Conservation (phyloP, 768 basidiomycete genomes). For the Filobasidium floriforme region DNA sequence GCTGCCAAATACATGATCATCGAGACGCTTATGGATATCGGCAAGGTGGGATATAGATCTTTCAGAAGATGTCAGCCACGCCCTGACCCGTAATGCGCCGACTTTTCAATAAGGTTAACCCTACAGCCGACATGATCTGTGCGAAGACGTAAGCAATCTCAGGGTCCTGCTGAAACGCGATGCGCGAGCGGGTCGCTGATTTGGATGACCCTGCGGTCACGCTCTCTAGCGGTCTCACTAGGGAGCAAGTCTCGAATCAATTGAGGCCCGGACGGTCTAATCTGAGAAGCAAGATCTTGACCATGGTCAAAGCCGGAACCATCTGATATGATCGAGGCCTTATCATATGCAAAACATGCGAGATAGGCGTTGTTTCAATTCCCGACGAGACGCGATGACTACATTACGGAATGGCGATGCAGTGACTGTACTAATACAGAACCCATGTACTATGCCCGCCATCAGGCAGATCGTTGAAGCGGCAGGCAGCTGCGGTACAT, state of each 20-base stretch:
- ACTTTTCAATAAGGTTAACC: too few relatives aligned
- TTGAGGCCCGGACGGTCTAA: neutral
- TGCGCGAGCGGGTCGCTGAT: neutral
- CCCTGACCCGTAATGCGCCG: too few relatives aligned
- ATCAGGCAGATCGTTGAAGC: conserved; percentile 22
- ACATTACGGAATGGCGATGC: too few relatives aligned
- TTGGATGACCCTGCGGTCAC: neutral
- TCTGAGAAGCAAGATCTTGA: conserved; percentile 6
- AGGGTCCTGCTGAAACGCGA: neutral
- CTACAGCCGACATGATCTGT: too few relatives aligned
- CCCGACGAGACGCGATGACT: too few relatives aligned
- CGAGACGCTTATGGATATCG: conserved; percentile 5
- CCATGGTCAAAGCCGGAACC: neutral
- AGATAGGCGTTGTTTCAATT: too few relatives aligned
- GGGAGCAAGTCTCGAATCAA: conserved; percentile 5
- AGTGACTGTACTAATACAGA: neutral
- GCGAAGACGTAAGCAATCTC: neutral
- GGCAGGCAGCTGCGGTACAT: conserved; percentile 14
- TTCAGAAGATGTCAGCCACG: neutral
- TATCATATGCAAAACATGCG: neutral
- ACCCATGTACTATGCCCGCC: conserved; percentile 14
- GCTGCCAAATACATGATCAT: neutral
- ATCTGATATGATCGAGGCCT: neutral
- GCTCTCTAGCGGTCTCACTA: neutral
- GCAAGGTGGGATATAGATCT: conserved; percentile 2